phyloP scores from a whole-genome alignment of 2,329 filamentous ascomycete species.

The Chlorencoelia australis region DNA sequence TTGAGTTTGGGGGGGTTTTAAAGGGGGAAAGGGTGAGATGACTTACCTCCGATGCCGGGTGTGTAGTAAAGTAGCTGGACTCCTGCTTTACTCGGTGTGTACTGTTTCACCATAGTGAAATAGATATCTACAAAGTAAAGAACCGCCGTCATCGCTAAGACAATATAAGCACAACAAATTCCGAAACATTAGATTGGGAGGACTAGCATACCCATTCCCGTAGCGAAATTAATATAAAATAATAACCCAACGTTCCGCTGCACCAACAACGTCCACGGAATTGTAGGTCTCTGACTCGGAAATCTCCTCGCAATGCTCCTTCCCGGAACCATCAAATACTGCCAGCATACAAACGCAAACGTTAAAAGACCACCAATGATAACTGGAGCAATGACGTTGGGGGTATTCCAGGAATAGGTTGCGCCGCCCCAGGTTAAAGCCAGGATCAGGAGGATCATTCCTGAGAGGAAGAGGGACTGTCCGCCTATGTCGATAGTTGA shows the following conservation, averaged over 20 bases:
- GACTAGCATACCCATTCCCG: slow-evolving; percentile 34
- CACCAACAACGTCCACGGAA: slow-evolving; percentile 48
- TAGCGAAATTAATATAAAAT: slow-evolving; percentile 50
- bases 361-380: slow-evolving; percentile 31
- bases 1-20: neutral
- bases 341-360: slow-evolving; percentile 31
- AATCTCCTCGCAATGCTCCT: slow-evolving; percentile 37
- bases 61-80: slow-evolving; percentile 52
- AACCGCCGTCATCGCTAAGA: slow-evolving; percentile 37
- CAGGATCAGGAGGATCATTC: slow-evolving; percentile 32
- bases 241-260: slow-evolving; percentile 50
- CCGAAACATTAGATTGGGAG: neutral
- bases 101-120: slow-evolving; percentile 51
- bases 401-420: slow-evolving; percentile 32
- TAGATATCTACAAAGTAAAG: slow-evolving; percentile 63
- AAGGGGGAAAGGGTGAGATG: neutral
- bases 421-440: slow-evolving; percentile 35
- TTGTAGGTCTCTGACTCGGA: slow-evolving; percentile 49
- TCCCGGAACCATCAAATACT: slow-evolving; percentile 37
- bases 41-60: slow-evolving; percentile 48
- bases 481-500: slow-evolving; percentile 45
- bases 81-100: slow-evolving; percentile 40
- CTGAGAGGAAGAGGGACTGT: slow-evolving; percentile 40
- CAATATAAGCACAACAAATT: no score
- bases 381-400: slow-evolving; percentile 31